Percentiles rank a stretch among this genome's conserved stretches.
phyloP scores from a whole-genome alignment of 1,284 basidiomycete genomes.

The Fomitopsis betulina region DNA sequence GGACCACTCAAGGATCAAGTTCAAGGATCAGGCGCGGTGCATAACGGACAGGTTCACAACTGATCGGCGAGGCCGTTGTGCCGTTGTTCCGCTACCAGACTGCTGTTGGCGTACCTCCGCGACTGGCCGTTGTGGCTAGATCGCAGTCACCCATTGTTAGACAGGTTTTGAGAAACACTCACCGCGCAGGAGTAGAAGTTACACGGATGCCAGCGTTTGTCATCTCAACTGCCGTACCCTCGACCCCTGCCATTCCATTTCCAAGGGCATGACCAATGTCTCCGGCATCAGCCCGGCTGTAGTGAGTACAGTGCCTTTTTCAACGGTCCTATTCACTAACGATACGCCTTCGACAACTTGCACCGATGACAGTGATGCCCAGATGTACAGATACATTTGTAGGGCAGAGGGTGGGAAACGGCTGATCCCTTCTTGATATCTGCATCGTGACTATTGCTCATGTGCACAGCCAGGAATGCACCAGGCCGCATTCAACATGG shows the following conservation, averaged over 20 bases:
- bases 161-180: neutral
- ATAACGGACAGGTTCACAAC: neutral
- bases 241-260: neutral
- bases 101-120: neutral
- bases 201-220: neutral
- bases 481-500: neutral
- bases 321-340: neutral
- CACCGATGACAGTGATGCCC: neutral
- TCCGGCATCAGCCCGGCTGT: neutral
- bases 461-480: constrained; percentile 1
- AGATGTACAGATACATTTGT: neutral
- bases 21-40: neutral
- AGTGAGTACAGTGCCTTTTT: neutral
- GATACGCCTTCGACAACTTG: neutral
- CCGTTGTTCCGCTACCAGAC: neutral
- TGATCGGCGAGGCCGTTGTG: neutral
- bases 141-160: neutral
- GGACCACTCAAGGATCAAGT: neutral
- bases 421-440: constrained; percentile 5
- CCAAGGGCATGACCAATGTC: neutral
- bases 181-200: neutral
- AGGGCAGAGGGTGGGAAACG: neutral
- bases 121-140: neutral
- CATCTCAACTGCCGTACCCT: neutral
- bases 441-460: constrained; percentile 1